These are phyloP conservation scores for Monosporascus sp. DNA, from an alignment of 2,329 filamentous ascomycete species.

Conservation along the genomic window DNA sequence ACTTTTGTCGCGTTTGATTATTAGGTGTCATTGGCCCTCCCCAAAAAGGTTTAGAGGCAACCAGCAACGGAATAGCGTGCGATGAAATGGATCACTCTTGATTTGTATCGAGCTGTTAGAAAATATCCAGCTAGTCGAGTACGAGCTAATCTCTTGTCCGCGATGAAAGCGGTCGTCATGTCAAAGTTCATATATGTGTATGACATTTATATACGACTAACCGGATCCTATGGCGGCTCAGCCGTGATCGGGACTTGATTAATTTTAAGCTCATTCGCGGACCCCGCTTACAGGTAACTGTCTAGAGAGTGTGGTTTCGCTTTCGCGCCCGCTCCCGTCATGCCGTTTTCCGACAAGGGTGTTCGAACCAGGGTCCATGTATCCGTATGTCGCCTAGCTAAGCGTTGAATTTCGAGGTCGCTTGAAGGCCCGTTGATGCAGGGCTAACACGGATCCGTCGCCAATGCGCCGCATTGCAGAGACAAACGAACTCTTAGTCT, in stretches of 20 bases:
- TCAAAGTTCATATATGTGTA: no score
- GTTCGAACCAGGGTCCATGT: not conserved
- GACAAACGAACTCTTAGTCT: conserved; percentile 12
- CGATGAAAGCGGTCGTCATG: no score
- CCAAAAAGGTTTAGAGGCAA: conserved; percentile 14
- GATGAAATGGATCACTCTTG: conserved; percentile 13
- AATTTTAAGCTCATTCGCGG: not conserved
- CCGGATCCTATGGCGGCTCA: not conserved
- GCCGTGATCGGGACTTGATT: not conserved
- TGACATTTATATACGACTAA: not conserved
- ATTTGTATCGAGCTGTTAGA: conserved; percentile 6
- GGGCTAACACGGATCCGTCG: conserved; percentile 12
- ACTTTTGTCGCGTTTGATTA: conserved; percentile 10
- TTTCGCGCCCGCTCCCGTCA: not conserved
- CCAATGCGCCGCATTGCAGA: conserved; percentile 13
- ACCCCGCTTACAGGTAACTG: not conserved
- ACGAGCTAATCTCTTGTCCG: no score
- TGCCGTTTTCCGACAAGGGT: not conserved
- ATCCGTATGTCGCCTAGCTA: not conserved
- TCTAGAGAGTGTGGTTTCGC: conserved; percentile 4
- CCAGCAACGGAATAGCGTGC: conserved; percentile 9
- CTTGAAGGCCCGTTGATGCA: conserved; percentile 9
- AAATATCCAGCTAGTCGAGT: no score
- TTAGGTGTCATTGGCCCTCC: conserved; percentile 20
- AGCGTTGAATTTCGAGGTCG: not conserved